Evolutionary conservation across 345 rosid genomes (phyloP).

Genomic region (Arabidopsis thaliana): TAIR10.1 NC_003076.8:21516001-21516500

Average conservation of each 20-base stretch:
- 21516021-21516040: slow-evolving; percentile 87
- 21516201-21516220: slow-evolving; percentile 13
- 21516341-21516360: slow-evolving; percentile 98
- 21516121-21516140: not conserved
- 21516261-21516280: slow-evolving; percentile 9
- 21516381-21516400: slow-evolving; percentile 77
- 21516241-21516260: slow-evolving; percentile 8
- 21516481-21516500: slow-evolving; percentile 62
- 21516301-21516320: slow-evolving; percentile 82
- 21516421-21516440: slow-evolving; percentile 78
- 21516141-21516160: not conserved
- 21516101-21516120: slow-evolving; percentile 2
- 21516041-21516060: slow-evolving; percentile 63
- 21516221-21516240: slow-evolving; percentile 23
- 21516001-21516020: slow-evolving; percentile 85
- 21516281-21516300: slow-evolving; percentile 88
- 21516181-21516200: not conserved
- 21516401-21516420: slow-evolving; percentile 67
- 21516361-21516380: slow-evolving; percentile 86
- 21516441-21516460: slow-evolving; percentile 64
- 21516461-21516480: slow-evolving; percentile 54
- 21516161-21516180: not conserved
- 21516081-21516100: slow-evolving; percentile 15
- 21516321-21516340: slow-evolving; percentile 72
- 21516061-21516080: slow-evolving; percentile 14